These are phyloP conservation scores for Anisodus acutangulus DNA, from an alignment of 257 asterid species.

Conservation along the genomic window DNA sequence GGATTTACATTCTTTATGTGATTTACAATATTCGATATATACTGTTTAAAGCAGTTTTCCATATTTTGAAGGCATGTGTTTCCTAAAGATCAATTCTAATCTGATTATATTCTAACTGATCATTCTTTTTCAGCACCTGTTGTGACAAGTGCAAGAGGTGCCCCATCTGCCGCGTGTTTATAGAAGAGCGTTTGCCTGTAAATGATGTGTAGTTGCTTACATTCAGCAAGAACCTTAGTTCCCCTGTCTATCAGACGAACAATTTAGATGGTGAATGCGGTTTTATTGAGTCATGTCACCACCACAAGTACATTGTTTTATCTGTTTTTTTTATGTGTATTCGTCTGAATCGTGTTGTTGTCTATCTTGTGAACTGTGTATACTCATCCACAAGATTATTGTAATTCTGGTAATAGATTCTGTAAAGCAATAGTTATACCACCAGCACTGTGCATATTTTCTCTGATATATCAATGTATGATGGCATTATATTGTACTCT, in stretches of 20 bases:
- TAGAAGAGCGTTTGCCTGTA: slow-evolving; percentile 78
- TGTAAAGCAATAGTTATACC: background rate
- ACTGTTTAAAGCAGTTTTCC: too few species aligned
- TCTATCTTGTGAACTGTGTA: slow-evolving; percentile 30
- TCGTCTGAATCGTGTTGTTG: background rate
- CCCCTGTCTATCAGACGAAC: slow-evolving; percentile 5
- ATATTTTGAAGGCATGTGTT: too few species aligned
- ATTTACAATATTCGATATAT: background rate
- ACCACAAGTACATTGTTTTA: slow-evolving; percentile 31
- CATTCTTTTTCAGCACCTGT: slow-evolving; percentile 60
- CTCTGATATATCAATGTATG: background rate
- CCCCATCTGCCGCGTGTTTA: slow-evolving; percentile 82
- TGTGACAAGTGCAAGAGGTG: slow-evolving; percentile 90
- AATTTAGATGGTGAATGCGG: slow-evolving; percentile 55
- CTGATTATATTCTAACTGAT: background rate
- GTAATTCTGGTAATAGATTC: background rate
- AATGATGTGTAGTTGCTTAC: slow-evolving; percentile 58
- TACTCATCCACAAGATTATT: slow-evolving; percentile 4
- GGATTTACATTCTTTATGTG: background rate
- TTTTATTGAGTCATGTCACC: slow-evolving; percentile 64
- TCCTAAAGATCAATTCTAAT: background rate
- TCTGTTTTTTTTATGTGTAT: background rate
- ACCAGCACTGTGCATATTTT: background rate
- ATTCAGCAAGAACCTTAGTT: background rate
- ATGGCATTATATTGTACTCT: background rate